These are phyloP conservation scores for Curvularia lunata DNA, from an alignment of 2,329 filamentous ascomycete species.

Conservation along the genomic window DNA sequence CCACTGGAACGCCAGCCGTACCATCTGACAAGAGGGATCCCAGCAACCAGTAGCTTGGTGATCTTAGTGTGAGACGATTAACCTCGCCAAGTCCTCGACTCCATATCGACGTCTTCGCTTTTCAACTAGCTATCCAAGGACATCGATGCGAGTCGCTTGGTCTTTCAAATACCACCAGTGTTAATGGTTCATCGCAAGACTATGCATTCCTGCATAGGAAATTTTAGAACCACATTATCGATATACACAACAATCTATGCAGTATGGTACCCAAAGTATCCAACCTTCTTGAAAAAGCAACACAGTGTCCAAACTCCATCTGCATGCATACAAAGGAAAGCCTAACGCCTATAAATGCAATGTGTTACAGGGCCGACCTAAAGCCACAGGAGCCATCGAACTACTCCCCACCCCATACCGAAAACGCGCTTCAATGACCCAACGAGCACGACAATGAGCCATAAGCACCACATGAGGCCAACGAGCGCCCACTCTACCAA, in stretches of 20 bases:
- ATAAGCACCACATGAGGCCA: conserved; percentile 91
- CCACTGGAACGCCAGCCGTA: conserved; percentile 1
- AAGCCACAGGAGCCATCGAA: conserved; percentile 83
- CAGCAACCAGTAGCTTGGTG: neutral
- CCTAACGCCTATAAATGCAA: conserved; percentile 10
- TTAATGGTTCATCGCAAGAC: conserved; percentile 8
- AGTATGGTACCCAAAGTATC: conserved; percentile 9
- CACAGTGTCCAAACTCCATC: conserved; percentile 5
- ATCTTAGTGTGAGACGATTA: neutral
- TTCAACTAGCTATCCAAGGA: neutral
- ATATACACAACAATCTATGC: conserved; percentile 13
- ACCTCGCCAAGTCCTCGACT: neutral
- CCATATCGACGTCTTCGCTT: neutral
- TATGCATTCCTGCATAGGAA: neutral
- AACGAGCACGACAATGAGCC: conserved; percentile 82
- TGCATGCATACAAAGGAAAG: conserved; percentile 3
- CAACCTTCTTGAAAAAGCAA: conserved; percentile 1
- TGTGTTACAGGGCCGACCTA: conserved; percentile 15
- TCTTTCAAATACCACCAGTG: neutral
- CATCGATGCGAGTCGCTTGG: neutral
- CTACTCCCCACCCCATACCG: conserved; percentile 63
- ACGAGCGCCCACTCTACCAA: conserved; percentile 86
- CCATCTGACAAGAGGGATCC: neutral
- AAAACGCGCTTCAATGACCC: conserved; percentile 69
- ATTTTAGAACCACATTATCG: neutral